Evolutionary conservation across 2,329 filamentous ascomycete genomes (phyloP).

Genomic region (Anisogramma anomala): DNA sequence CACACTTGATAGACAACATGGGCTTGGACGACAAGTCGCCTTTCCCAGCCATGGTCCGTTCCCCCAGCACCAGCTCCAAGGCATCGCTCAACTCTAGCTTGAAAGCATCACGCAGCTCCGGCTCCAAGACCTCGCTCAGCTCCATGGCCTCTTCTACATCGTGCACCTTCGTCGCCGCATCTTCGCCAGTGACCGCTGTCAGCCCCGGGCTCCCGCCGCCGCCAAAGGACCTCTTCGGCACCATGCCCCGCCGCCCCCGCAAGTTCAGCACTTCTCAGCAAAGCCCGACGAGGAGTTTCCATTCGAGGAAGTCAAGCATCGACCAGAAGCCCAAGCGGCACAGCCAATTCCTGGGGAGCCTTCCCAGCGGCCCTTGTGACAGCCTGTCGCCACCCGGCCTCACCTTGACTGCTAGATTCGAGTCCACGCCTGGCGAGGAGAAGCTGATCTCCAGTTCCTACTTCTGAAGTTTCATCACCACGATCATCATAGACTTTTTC

Average conservation of each 20-base stretch:
- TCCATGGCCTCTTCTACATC: constrained; percentile 7
- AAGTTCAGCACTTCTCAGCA: constrained; percentile 14
- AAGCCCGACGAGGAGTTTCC: constrained; percentile 10
- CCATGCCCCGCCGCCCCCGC: constrained; percentile 4
- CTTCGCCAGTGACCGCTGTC: constrained; percentile 7
- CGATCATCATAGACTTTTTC: neutral
- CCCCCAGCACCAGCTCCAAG: constrained; percentile 12
- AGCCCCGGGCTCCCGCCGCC: constrained; percentile 5
- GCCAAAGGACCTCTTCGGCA: constrained; percentile 3
- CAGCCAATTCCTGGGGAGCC: constrained; percentile 13
- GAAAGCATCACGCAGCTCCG: no score
- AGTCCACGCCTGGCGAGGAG: constrained; percentile 12
- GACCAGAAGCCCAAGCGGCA: constrained; percentile 10
- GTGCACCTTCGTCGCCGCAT: constrained; percentile 2
- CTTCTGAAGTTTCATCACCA: constrained; percentile 1
- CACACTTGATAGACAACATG: constrained; percentile 13
- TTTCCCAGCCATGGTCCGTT: constrained; percentile 4
- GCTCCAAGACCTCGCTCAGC: constrained; percentile 10
- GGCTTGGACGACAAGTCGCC: constrained; percentile 10
- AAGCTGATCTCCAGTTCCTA: constrained; percentile 9
- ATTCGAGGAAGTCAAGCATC: constrained; percentile 9
- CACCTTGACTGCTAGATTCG: constrained; percentile 11
- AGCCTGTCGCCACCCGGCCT: constrained; percentile 7
- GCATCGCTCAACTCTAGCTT: constrained; percentile 9
- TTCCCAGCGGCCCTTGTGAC: constrained; percentile 6